Evolutionary conservation across 2,329 filamentous ascomycete species (phyloP), one percentile per base, ranked within the genome.

Genomic region (Xenosphaeropsis pyriputrescens): DNA sequence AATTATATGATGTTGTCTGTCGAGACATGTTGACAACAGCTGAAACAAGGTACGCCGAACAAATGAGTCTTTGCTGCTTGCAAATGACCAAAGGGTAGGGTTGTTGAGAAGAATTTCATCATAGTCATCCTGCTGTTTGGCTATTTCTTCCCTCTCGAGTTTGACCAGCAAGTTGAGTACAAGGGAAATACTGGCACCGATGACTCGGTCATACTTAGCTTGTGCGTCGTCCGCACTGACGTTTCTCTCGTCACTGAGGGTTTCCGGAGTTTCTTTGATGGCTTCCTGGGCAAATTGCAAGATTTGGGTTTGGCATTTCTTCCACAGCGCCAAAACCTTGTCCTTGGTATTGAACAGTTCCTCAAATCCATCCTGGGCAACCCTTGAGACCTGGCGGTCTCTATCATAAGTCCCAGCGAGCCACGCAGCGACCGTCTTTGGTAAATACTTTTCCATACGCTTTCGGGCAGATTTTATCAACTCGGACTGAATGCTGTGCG

Each of bases 391-490:
- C 14, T 69, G 68, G 39, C 77, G 75, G 53, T 98, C 89, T 46
- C 74, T 80, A 56, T 98, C 91, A 53, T 86, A 93, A 2, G 81
- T 72, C 1, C 89, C 91, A 6, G 84, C 82, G 11, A 96, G 69
- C 91, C 93, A 98, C n/a, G 85, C 70, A 8, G 82, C 86, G 34
- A 93, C 77, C 29, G 93, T 67, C 42, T 72, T 76, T 11, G 85
- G 76, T 43, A 98, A 68, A 48, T 80, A 70, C 45, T 74, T 83
- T 44, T 85, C 85, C 61, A 94, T 84, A 43, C 86, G 75, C 64
- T 91, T 93, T 35, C 85, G 81, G 5, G 70, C 68, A 4, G 71
- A 72, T 46, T 68, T 69, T 50, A 77, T 60, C 11, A 79, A 58
- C 46, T 71, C 68, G 45, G 67, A 62, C 50, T 93, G 86, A 17